Evolutionary conservation across 306 rosid species (phyloP), one percentile per base, ranked within the genome.

Genomic region (Rosa rugosa): DNA sequence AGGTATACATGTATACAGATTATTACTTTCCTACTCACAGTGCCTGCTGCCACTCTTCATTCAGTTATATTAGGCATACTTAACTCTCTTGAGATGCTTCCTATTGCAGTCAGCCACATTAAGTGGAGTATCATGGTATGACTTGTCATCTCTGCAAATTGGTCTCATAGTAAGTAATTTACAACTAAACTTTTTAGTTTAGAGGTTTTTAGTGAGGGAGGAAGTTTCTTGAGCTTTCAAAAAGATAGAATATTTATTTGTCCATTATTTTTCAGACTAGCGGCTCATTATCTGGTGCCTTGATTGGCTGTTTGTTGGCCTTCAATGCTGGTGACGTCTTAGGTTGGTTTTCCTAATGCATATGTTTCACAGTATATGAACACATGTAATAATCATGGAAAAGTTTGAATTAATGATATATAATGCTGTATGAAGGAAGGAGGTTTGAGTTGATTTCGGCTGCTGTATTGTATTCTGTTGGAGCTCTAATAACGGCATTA

Each of bases 201-300:
- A 22, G 57, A 51, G 6, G 57, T 51, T 5, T 51, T 51, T 51
- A 4, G 57, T 51, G 57, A 51, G 18, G 51, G 8, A 51, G n/a
- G 57, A 51, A 51, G 57, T 51, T 51, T 51, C 57, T 51, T 51
- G 57, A n/a, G n/a, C 57, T 51, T 5, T 49, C 53, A 49, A 13
- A 42, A 49, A 49, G 17, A 49, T 4, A 49, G 5, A 13, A 49
- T 49, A 49, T 49, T 49, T 49, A 49, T 49, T 16, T 17, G n/a
- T 5, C 57, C n/a, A 5, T 17, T 5, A 51, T 16, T 86, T 87
- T 88, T 84, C 92, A 94, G 99, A 89, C 97, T 79, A 94, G 99
- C 82, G 97, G 99, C 80, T 94, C 99, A 46, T 81, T 94, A 77
- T 92, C 91, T 77, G 99, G 99, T 77, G 99, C 99, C 60, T 85